Evolutionary conservation across 75 land plant genomes (phyloP).

Genomic region (Ceratopteris richardii): DNA sequence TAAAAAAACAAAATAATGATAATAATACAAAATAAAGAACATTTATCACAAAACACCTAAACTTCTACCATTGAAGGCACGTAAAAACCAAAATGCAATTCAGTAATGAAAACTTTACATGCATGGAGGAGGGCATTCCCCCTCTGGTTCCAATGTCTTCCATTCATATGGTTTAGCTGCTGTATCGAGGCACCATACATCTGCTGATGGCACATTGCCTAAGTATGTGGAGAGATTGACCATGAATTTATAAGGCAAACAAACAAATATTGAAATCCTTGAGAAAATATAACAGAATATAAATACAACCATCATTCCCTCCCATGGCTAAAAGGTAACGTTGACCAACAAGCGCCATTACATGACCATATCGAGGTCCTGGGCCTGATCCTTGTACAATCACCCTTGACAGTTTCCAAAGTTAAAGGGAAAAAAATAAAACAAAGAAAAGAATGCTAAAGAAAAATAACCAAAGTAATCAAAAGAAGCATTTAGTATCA

Average conservation of each 20-base stretch:
- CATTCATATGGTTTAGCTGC: slow-evolving; percentile 54
- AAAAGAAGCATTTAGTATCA: no score
- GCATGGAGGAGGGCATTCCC: slow-evolving; percentile 59
- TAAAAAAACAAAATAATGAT: background rate
- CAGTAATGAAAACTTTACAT: slow-evolving; percentile 20
- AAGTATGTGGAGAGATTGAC: background rate
- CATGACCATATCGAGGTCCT: slow-evolving; percentile 54
- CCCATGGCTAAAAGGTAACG: slow-evolving; percentile 37
- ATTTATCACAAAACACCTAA: no score
- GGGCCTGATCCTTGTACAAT: slow-evolving; percentile 50
- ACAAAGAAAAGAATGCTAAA: no score
- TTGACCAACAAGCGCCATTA: slow-evolving; percentile 47
- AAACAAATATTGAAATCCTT: background rate
- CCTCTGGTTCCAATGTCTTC: slow-evolving; percentile 49
- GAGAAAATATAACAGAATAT: background rate
- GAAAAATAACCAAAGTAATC: no score
- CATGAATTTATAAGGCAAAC: background rate
- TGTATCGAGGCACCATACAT: slow-evolving; percentile 51
- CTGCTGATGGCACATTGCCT: slow-evolving; percentile 43
- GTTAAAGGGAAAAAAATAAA: no score
- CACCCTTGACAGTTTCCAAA: slow-evolving; percentile 25
- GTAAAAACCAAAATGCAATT: no score
- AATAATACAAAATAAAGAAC: no score
- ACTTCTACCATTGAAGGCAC: no score
- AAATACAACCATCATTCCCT: slow-evolving; percentile 39